Evolutionary conservation across 2,329 filamentous ascomycete genomes (phyloP).

Genomic region (Monilinia aucupariae): DNA sequence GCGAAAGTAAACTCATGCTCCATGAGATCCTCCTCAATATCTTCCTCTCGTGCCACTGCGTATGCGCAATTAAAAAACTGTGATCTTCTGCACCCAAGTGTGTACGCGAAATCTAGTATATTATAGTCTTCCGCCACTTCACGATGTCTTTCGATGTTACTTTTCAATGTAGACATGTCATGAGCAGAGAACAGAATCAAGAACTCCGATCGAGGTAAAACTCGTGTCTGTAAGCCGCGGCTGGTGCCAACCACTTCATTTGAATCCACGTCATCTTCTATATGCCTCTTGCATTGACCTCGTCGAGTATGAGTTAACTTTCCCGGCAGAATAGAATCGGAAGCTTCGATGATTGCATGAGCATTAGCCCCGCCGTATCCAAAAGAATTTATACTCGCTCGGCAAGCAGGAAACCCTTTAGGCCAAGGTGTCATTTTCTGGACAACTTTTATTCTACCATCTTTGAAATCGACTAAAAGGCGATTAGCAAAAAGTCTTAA

Average conservation of each 20-base stretch:
- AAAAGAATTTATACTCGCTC: conserved; percentile 9
- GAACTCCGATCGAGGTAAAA: neutral
- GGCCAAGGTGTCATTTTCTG: conserved; percentile 13
- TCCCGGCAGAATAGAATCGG: neutral
- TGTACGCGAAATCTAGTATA: conserved; percentile 5
- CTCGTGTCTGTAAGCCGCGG: neutral
- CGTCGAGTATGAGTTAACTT: neutral
- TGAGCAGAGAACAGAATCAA: conserved; percentile 4
- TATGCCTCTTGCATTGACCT: neutral
- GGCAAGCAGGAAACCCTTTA: neutral
- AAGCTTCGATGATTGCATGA: conserved; percentile 34
- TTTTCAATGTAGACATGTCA: conserved; percentile 7
- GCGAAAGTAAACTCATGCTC: conserved; percentile 8
- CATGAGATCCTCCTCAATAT: conserved; percentile 4
- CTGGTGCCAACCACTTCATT: neutral
- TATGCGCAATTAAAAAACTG: conserved; percentile 1
- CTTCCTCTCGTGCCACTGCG: conserved; percentile 4
- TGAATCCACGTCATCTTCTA: neutral
- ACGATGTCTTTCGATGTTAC: conserved; percentile 2
- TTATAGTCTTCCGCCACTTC: conserved; percentile 10
- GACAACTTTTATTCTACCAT: neutral
- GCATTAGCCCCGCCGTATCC: conserved; percentile 39
- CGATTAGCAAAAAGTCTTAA: neutral
- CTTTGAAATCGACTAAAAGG: conserved; percentile 4
- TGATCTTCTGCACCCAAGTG: neutral